Conservation (phyloP, 2,329 filamentous ascomycete species). For the Fusarium tjaetaba region DNA sequence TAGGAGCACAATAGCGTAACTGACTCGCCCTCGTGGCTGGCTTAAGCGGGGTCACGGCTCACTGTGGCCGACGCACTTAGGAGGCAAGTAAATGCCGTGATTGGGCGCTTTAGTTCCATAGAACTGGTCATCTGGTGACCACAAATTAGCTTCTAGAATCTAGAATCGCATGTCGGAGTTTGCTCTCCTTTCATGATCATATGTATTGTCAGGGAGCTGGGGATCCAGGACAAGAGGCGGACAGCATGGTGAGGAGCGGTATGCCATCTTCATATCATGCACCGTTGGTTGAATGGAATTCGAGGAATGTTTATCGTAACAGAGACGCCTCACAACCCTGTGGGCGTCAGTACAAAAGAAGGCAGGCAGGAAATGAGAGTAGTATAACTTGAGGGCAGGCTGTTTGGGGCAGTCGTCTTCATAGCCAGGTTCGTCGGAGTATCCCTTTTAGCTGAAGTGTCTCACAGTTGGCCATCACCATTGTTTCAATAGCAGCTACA, state of each 20-base stretch:
- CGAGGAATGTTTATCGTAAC: fast-evolving
- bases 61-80: not conserved
- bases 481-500: not conserved
- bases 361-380: not conserved
- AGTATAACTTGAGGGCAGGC: too few relatives aligned
- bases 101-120: not conserved
- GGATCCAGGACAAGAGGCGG: too few relatives aligned
- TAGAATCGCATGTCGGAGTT: not conserved
- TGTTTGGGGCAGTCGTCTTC: not conserved
- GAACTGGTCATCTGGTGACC: too few relatives aligned
- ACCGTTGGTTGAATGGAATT: not conserved
- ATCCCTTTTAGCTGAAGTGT: not conserved
- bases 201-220: fast-evolving
- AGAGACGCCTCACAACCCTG: not conserved
- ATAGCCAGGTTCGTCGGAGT: not conserved
- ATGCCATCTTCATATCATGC: too few relatives aligned
- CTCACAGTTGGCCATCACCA: not conserved
- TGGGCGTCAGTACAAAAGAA: fast-evolving
- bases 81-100: not conserved
- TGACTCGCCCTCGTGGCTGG: not conserved
- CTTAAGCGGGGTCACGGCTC: not conserved
- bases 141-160: not conserved
- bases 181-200: not conserved
- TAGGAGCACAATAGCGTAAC: too few relatives aligned
- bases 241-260: too few relatives aligned